A percentile compares a stretch with the other conserved stretches of the same genome.
These are phyloP conservation scores for Silene latifolia DNA, from an alignment of 148 eudicot species.

Conservation along the genomic window DNA sequence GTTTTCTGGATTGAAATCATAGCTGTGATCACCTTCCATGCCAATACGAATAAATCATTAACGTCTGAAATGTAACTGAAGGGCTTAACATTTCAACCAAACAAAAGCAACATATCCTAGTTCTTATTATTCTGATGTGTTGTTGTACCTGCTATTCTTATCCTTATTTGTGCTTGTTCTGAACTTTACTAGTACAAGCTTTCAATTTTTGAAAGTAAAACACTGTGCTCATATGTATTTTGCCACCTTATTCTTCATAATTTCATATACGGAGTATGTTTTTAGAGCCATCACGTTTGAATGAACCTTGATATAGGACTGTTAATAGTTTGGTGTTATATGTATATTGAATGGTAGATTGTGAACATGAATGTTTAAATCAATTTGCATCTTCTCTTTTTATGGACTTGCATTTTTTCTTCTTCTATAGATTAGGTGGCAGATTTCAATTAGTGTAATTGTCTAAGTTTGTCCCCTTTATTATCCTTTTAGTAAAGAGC, in stretches of 20 bases:
- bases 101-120: background rate
- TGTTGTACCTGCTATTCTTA: background rate
- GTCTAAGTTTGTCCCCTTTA: background rate
- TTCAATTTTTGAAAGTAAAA: background rate
- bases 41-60: background rate
- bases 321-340: background rate
- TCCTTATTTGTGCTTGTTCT: background rate
- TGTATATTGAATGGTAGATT: background rate
- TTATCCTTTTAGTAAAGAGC: constrained; percentile 16
- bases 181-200: background rate
- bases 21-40: background rate
- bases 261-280: background rate
- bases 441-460: background rate
- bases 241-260: background rate
- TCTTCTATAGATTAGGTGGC: background rate
- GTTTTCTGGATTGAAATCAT: background rate
- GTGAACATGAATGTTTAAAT: background rate
- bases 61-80: background rate
- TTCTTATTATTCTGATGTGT: background rate
- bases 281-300: background rate
- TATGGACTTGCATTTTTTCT: background rate
- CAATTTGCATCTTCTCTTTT: constrained; percentile 5
- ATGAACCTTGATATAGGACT: background rate
- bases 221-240: background rate
- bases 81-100: background rate